Evolutionary conservation across 2,329 filamentous ascomycete species (phyloP).

Genomic region (Fusarium sp.): DNA sequence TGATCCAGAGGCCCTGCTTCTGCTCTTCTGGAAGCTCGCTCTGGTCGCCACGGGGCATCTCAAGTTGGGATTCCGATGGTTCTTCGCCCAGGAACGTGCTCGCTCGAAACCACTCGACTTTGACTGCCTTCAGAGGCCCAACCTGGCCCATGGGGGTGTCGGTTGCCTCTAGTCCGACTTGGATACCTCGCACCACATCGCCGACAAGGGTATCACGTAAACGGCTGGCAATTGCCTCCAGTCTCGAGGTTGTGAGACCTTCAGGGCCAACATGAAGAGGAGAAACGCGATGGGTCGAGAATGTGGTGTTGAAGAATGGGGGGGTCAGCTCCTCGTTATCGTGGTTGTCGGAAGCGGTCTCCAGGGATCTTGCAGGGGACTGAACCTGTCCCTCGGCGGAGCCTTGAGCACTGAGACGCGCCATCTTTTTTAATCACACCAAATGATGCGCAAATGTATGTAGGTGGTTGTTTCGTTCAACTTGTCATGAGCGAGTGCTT

Average conservation of each 20-base stretch:
- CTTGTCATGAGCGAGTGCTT: background rate
- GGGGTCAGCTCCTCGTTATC: constrained; percentile 42
- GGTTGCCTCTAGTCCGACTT: constrained; percentile 61
- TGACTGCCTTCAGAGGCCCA: constrained; percentile 59
- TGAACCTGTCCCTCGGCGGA: constrained; percentile 23
- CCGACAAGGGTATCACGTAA: constrained; percentile 68
- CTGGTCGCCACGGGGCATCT: constrained; percentile 21
- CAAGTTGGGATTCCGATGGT: constrained; percentile 27
- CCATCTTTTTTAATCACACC: constrained; percentile 23
- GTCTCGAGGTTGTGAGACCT: constrained; percentile 52
- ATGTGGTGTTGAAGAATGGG: constrained; percentile 70
- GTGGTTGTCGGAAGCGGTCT: constrained; percentile 20
- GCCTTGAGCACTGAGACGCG: constrained; percentile 41
- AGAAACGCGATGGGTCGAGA: constrained; percentile 67
- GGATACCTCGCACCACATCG: constrained; percentile 70
- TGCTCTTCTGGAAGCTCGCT: constrained; percentile 40
- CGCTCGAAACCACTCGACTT: constrained; percentile 60
- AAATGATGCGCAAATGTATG: background rate
- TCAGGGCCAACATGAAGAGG: constrained; percentile 63
- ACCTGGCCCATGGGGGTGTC: constrained; percentile 56
- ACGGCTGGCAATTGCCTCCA: constrained; percentile 59
- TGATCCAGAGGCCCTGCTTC: constrained; percentile 57
- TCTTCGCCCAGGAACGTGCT: constrained; percentile 49
- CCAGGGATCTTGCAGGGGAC: constrained; percentile 32
- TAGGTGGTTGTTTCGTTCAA: background rate